phyloP scores from a whole-genome alignment of 2,329 filamentous ascomycete genomes.

The Atkinsonella hypoxylon region DNA sequence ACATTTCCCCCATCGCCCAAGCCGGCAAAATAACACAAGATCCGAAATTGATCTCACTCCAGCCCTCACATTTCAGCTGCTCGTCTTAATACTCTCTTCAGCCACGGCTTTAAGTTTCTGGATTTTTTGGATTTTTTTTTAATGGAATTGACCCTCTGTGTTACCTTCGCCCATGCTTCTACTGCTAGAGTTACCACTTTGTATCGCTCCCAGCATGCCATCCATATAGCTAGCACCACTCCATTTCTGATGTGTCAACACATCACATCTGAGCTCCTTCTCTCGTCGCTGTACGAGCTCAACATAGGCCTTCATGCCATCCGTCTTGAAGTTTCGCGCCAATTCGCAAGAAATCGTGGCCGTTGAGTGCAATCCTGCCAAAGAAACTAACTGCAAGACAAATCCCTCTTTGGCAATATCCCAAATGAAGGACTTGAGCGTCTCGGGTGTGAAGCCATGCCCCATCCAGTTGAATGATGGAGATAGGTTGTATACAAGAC shows the following conservation, averaged over 20 bases:
- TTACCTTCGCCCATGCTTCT: constrained; percentile 94
- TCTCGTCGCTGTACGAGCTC: constrained; percentile 80
- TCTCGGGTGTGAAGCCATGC: constrained; percentile 76
- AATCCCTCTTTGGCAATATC: constrained; percentile 85
- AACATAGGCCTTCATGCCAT: constrained; percentile 98
- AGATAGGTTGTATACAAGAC: constrained; percentile 89
- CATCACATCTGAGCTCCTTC: constrained; percentile 82
- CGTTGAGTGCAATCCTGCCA: constrained; percentile 55
- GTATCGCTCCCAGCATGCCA: constrained; percentile 78
- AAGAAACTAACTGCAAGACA: constrained; percentile 54
- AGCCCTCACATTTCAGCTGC: no score
- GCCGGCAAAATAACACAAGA: no score
- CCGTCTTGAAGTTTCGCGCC: constrained; percentile 68
- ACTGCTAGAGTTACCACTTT: constrained; percentile 79
- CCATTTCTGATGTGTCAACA: constrained; percentile 92
- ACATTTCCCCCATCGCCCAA: no score
- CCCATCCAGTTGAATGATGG: constrained; percentile 99
- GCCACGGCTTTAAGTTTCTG: no score
- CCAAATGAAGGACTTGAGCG: constrained; percentile 88
- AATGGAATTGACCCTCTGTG: constrained; percentile 61
- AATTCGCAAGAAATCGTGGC: constrained; percentile 60
- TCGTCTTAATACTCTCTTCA: no score
- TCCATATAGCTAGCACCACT: constrained; percentile 62
- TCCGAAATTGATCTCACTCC: no score
- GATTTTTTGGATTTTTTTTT: constrained; percentile 14